Evolutionary conservation across 2,329 filamentous ascomycete species (phyloP).

Genomic region (Fusarium anthophilum): DNA sequence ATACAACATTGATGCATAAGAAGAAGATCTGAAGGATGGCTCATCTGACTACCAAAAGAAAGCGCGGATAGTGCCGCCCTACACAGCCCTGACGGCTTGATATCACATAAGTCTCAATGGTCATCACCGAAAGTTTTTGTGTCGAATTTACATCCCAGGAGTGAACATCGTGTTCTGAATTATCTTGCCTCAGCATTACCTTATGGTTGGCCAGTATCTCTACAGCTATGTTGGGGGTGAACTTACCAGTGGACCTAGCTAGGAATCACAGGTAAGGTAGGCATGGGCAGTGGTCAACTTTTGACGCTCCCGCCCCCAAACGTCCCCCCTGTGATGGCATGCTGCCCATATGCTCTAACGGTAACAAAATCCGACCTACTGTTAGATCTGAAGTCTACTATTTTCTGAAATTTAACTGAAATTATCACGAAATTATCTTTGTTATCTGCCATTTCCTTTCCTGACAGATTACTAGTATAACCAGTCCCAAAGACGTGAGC

Average conservation of each 20-base stretch:
- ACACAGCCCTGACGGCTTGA: background rate
- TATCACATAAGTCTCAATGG: background rate
- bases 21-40: no score
- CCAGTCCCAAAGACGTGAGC: background rate
- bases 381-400: background rate
- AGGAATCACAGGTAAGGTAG: background rate
- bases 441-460: background rate
- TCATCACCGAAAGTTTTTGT: no score
- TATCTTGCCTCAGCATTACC: background rate
- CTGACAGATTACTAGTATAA: background rate
- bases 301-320: background rate
- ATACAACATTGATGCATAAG: fast-evolving
- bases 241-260: background rate
- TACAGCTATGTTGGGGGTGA: background rate
- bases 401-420: no score
- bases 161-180: background rate
- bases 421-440: background rate
- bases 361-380: no score
- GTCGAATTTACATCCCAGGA: background rate
- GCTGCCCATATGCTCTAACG: background rate
- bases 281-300: background rate
- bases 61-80: no score
- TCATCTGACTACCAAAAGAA: background rate
- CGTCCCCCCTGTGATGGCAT: background rate
- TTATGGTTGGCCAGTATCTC: background rate